A percentile compares a stretch with the other conserved stretches of the same genome.
Evolutionary conservation across 805 yeast species (phyloP).

Genomic region (Yamadazyma sp.): DNA sequence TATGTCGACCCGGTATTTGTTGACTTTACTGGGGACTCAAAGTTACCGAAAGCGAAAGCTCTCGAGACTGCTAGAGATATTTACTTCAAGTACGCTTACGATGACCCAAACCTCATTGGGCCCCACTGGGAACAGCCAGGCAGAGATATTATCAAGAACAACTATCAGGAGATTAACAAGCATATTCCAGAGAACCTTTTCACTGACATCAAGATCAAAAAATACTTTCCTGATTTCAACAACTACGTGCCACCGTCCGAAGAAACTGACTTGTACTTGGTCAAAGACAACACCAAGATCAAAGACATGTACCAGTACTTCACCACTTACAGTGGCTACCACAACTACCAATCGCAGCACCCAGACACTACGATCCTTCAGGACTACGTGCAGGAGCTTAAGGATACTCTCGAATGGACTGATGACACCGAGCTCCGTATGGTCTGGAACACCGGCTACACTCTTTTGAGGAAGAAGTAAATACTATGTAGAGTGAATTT

Average conservation of each 20-base stretch:
- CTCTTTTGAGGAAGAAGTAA: slow-evolving; percentile 40
- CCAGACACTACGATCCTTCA: slow-evolving; percentile 34
- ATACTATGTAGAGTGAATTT: neutral
- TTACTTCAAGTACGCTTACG: slow-evolving; percentile 43
- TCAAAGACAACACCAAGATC: slow-evolving; percentile 43
- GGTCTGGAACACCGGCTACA: slow-evolving; percentile 53
- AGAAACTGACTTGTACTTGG: slow-evolving; percentile 25
- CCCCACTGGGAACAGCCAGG: slow-evolving; percentile 90
- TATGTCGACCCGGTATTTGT: slow-evolving; percentile 42
- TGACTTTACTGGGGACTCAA: slow-evolving; percentile 22
- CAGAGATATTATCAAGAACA: slow-evolving; percentile 48
- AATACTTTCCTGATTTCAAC: slow-evolving; percentile 22
- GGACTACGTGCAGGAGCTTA: slow-evolving; percentile 34
- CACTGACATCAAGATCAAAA: slow-evolving; percentile 33
- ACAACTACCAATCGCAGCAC: slow-evolving; percentile 49
- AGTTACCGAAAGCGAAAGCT: slow-evolving; percentile 13
- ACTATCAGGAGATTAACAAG: slow-evolving; percentile 44
- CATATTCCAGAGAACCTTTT: slow-evolving; percentile 43
- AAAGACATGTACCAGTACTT: slow-evolving; percentile 51
- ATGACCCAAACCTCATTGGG: slow-evolving; percentile 49
- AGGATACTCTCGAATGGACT: slow-evolving; percentile 47
- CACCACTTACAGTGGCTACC: slow-evolving; percentile 71
- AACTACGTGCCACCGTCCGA: slow-evolving; percentile 16
- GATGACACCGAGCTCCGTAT: slow-evolving; percentile 40
- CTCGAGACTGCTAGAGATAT: slow-evolving; percentile 23